phyloP scores from a whole-genome alignment of 345 rosid species.

The Citrus unshiu region DNA sequence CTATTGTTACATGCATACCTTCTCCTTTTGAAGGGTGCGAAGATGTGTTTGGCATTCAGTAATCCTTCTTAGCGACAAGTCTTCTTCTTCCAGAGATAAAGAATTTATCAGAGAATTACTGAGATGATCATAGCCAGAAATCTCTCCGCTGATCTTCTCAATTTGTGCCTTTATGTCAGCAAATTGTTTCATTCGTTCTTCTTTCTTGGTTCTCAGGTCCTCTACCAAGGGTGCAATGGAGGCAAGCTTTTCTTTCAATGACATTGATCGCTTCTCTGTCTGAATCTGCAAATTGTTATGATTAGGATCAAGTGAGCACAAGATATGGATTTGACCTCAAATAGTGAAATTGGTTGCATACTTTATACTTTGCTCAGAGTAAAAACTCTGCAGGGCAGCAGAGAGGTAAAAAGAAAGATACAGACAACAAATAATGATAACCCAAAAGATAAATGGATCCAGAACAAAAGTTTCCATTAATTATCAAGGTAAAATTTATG shows the following conservation, averaged over 20 bases:
- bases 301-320: not conserved
- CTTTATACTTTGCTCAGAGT: not conserved
- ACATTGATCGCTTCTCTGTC: conserved; percentile 45
- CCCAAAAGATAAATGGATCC: not conserved
- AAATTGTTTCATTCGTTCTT: conserved; percentile 77
- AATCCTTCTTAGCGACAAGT: conserved; percentile 79
- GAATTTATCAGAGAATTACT: conserved; percentile 34
- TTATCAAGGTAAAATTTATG: not conserved
- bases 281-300: conserved; percentile 39
- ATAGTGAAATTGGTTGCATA: not conserved
- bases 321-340: not conserved
- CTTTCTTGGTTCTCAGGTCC: conserved; percentile 72
- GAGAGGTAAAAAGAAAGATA: not conserved
- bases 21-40: conserved; percentile 76
- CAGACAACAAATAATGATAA: not conserved
- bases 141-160: conserved; percentile 79
- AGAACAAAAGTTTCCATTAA: too few relatives aligned
- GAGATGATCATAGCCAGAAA: conserved; percentile 57
- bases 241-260: conserved; percentile 80
- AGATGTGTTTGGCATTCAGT: conserved; percentile 78
- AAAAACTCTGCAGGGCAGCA: not conserved
- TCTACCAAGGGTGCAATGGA: conserved; percentile 73
- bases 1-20: conserved; percentile 39
- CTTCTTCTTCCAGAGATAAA: conserved; percentile 65
- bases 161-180: conserved; percentile 66